Base-by-base conservation (phyloP, 805 yeast genomes). In the Metahyphopichia silvanorum region DNA sequence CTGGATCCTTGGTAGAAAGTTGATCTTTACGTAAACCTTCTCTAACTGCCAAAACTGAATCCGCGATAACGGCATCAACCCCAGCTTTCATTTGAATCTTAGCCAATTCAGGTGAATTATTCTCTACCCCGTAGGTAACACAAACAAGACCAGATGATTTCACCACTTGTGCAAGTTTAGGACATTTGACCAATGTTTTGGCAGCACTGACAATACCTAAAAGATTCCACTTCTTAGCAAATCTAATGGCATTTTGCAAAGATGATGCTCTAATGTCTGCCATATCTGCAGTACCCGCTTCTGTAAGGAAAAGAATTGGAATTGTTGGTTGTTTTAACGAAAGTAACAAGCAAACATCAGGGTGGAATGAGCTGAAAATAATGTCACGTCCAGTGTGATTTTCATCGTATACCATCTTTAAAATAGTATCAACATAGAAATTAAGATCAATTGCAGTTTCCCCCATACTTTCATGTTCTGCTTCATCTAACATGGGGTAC, bases 51-150 rank as follows among this genome's bases (percentile, higher is more conserved):
- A 89, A 68, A 2, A 91, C 98, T 34, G 86, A 81, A 59, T 91
- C 98, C 3, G 86, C 97, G 60, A 91, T 91, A n/a, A 91, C 97
- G 0, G 98, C 98, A 67, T 91, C 98, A 9, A 91, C 96, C 6
- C 98, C 98, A 3, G 94, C 89, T 42, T 77, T 79, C 82, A 91
- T 82, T 58, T 91, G 96, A 36, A 84, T 65, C 44, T 78, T 79
- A 18, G 95, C 88, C 40, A 79, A 79, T 36, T 77, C 87, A 0
- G 97, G 96, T 21, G 77, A 79, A 49, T 91, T 91, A 56, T 91
- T 91, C 53, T 74, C 71, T 1, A 75, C 71, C 18, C 98, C 98
- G 48, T 91, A 91, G 0, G 96, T 86, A 35, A 91, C 91, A 59
- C 96, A 89, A 9, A 89, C 96, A 42, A 91, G 70, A 0, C 97